Conservation (phyloP, 2,329 filamentous ascomycete species). For the Pestalotiopsis sp. region DNA sequence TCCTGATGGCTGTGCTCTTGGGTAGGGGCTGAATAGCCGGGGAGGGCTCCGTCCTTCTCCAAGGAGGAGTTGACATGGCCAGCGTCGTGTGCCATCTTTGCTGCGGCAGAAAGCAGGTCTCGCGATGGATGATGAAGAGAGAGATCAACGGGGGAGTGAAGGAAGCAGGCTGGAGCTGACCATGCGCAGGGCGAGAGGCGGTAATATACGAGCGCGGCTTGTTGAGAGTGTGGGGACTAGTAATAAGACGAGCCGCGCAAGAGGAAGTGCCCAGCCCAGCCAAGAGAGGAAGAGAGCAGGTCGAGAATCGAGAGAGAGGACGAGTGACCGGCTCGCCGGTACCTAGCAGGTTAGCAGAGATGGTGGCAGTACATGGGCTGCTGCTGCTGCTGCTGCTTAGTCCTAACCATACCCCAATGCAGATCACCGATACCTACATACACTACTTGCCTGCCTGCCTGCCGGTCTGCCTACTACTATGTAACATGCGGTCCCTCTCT, state of each 20-base stretch:
- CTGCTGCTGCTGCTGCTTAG: no score
- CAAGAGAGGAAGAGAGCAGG: not conserved
- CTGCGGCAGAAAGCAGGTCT: not conserved
- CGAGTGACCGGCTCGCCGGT: not conserved
- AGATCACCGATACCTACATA: not conserved
- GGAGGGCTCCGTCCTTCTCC: conserved; percentile 31
- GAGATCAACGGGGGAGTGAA: not conserved
- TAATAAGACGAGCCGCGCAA: not conserved
- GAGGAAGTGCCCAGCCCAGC: not conserved
- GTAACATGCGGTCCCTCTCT: not conserved
- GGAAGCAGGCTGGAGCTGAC: not conserved
- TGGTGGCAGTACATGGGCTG: not conserved
- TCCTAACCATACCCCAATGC: not conserved
- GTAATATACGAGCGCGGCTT: not conserved
- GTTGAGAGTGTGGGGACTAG: not conserved
- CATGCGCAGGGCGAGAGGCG: not conserved
- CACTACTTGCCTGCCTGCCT: no score
- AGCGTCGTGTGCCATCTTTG: conserved; percentile 25
- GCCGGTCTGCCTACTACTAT: not conserved
- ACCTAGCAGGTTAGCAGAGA: not conserved
- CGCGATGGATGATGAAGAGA: not conserved
- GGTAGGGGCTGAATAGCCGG: conserved; percentile 22
- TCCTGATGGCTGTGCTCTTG: conserved; percentile 17
- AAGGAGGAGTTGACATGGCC: conserved; percentile 25
- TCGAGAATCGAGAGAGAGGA: not conserved